These are phyloP conservation scores for Acrocalymma vagum DNA, from an alignment of 2,329 filamentous ascomycete species.

Conservation along the genomic window DNA sequence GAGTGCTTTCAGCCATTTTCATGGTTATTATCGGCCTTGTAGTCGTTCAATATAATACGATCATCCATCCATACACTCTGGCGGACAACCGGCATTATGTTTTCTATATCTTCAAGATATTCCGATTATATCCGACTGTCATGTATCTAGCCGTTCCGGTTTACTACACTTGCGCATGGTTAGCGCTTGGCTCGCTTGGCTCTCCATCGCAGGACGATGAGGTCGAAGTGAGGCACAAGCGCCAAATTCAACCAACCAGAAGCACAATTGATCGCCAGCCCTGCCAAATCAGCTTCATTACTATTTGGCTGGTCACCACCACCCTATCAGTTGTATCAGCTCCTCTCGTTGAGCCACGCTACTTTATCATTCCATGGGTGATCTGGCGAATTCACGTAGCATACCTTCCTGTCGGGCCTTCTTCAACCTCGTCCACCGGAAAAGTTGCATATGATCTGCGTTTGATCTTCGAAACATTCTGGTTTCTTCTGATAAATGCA, in stretches of 20 bases:
- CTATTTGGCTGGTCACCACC: constrained; percentile 74
- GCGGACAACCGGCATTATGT: constrained; percentile 98
- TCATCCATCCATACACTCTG: constrained; percentile 93
- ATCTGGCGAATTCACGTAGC: constrained; percentile 86
- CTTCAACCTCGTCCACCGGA: constrained; percentile 15
- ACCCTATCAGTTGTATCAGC: constrained; percentile 83
- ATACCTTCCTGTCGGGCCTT: constrained; percentile 60
- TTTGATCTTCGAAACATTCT: constrained; percentile 70
- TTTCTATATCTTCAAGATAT: constrained; percentile 92
- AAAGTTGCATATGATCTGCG: constrained; percentile 46
- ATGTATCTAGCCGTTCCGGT: constrained; percentile 73
- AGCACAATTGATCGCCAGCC: constrained; percentile 12
- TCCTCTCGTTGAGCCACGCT: constrained; percentile 91
- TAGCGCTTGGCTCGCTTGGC: constrained; percentile 71
- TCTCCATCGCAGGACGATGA: constrained; percentile 8
- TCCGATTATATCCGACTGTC: constrained; percentile 70
- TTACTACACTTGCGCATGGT: constrained; percentile 76
- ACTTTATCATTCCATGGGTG: constrained; percentile 95
- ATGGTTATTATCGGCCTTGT: constrained; percentile 51
- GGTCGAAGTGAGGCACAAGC: constrained; percentile 1
- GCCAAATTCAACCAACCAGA: constrained; percentile 10
- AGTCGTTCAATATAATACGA: constrained; percentile 82
- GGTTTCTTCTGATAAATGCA: constrained; percentile 72
- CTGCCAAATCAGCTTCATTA: constrained; percentile 56
- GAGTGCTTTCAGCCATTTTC: constrained; percentile 38